Conservation (phyloP, 495 filamentous ascomycete species). For the Penicillium parvum region DNA sequence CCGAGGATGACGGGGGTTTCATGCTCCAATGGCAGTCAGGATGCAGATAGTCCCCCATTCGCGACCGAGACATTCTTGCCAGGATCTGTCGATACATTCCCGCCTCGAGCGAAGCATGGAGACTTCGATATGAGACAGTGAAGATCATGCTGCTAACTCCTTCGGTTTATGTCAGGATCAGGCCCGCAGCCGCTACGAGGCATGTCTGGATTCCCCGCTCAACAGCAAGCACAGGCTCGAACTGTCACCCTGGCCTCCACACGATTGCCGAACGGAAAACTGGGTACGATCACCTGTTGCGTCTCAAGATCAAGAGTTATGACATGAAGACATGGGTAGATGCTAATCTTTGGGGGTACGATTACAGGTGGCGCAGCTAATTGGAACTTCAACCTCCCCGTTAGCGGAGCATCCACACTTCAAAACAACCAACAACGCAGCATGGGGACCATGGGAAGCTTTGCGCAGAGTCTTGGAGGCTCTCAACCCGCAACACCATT, state of each 20-base stretch:
- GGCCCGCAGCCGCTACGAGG: conserved; percentile 65
- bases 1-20: not conserved
- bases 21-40: conserved; percentile 25
- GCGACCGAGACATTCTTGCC: conserved; percentile 28
- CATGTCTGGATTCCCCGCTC: conserved; percentile 65
- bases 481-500: conserved; percentile 71
- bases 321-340: conserved; percentile 9
- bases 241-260: conserved; percentile 53
- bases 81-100: conserved; percentile 17
- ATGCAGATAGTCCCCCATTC: conserved; percentile 20
- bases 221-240: conserved; percentile 61
- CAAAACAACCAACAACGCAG: conserved; percentile 58
- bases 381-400: conserved; percentile 74
- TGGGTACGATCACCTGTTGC: conserved; percentile 51
- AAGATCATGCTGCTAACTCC: conserved; percentile 31
- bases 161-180: conserved; percentile 45
- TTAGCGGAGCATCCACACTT: conserved; percentile 60
- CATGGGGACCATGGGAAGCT: conserved; percentile 60
- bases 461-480: conserved; percentile 75
- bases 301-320: conserved; percentile 1
- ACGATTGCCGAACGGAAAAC: conserved; percentile 71
- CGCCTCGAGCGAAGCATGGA: conserved; percentile 14
- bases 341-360: conserved; percentile 33
- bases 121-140: conserved; percentile 4
- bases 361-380: conserved; percentile 59